Conservation (phyloP, 73 alveolate genomes). For the Paramecium pentaurelia region DNA sequence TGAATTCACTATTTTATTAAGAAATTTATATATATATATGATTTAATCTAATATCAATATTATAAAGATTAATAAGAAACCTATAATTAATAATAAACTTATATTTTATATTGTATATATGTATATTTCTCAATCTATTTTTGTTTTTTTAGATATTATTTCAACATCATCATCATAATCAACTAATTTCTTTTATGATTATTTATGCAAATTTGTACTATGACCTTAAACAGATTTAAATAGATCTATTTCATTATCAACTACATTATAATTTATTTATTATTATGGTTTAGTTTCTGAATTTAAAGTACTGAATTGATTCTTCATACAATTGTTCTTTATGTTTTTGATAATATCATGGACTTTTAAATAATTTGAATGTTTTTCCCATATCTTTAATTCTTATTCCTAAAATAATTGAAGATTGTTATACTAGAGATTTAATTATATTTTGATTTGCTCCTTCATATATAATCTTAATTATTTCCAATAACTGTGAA, state of each 20-base stretch:
- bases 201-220: not conserved
- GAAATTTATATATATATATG: too few species aligned
- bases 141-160: not conserved
- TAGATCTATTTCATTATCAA: not conserved
- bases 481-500: conserved; percentile 1
- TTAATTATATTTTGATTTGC: not conserved
- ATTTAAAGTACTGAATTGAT: not conserved
- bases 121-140: not conserved
- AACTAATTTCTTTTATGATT: not conserved
- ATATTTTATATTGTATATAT: not conserved
- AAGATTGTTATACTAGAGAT: not conserved
- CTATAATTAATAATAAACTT: too few species aligned
- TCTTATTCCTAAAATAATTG: conserved; percentile 26
- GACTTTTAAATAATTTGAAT: not conserved
- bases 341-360: not conserved
- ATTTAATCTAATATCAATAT: not conserved
- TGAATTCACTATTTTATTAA: not conserved
- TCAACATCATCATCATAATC: not conserved
- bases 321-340: not conserved
- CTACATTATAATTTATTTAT: not conserved
- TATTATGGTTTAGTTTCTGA: not conserved
- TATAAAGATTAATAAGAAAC: too few species aligned
- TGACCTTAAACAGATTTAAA: not conserved
- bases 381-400: not conserved
- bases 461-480: conserved; percentile 16